Base-by-base conservation (phyloP, 805 yeast species). In the Danielia oregonensis region DNA sequence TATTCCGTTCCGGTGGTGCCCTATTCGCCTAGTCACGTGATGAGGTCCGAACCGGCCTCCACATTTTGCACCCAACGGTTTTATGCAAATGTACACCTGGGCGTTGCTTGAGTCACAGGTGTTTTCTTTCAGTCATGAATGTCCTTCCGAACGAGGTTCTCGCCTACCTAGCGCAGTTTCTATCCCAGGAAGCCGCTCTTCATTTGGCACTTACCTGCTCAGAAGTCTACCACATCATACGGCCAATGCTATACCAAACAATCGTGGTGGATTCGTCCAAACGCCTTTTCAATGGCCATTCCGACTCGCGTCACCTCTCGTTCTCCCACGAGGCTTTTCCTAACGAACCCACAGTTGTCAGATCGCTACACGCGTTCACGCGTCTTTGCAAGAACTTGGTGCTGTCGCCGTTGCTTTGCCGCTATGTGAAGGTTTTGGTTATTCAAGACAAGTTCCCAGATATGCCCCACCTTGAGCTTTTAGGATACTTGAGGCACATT, bases 61-160 rank as follows among this genome's bases (percentile, higher is more conserved):
- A n/a, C n/a, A n/a, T n/a, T 46, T 45, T 46, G 48, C 48, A 43
- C 44, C 48, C 50, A 43, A n/a, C n/a, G n/a, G n/a, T n/a, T n/a
- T n/a, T n/a, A n/a, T n/a, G n/a, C n/a, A n/a, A n/a, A n/a, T n/a
- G n/a, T n/a, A n/a, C n/a, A n/a, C n/a, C n/a, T n/a, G n/a, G n/a
- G n/a, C n/a, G n/a, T n/a, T n/a, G n/a, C n/a, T n/a, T n/a, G n/a
- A n/a, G n/a, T n/a, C n/a, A n/a, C n/a, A n/a, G n/a, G n/a, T n/a
- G n/a, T n/a, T n/a, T n/a, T n/a, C n/a, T n/a, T n/a, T n/a, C n/a
- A n/a, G n/a, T 32, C 35, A 24, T 35, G 22, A 12, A 14, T 11
- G 17, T 29, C 16, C 34, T 45, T 5, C 43, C 51, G 5, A 12
- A 23, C 5, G 48, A 46, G 3, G 24, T 44, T 12, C 13, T 44